These are phyloP conservation scores for Nemania sp. DNA, from an alignment of 2,329 filamentous ascomycete species.

Conservation along the genomic window DNA sequence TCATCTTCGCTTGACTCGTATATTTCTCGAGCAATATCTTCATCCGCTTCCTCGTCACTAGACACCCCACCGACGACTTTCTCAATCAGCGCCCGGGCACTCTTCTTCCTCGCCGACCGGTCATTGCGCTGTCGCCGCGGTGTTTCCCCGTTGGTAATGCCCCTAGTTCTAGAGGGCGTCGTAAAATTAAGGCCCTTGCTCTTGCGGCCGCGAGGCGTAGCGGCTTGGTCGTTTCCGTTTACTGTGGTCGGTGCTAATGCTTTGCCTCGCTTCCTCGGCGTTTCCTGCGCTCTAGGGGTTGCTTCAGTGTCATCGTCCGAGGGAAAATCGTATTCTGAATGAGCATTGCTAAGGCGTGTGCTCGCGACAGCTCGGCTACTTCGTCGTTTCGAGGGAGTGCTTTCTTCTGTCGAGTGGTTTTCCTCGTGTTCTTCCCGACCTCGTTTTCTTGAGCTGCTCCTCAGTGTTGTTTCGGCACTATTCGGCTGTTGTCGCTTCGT, in stretches of 20 bases:
- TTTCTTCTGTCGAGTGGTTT: slow-evolving; percentile 34
- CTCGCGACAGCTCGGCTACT: slow-evolving; percentile 22
- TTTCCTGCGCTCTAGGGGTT: slow-evolving; percentile 31
- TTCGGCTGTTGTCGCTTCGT: slow-evolving; percentile 41
- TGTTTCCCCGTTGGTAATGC: slow-evolving; percentile 58
- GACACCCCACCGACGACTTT: slow-evolving; percentile 72
- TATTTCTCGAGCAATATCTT: slow-evolving; percentile 76
- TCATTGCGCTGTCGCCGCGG: slow-evolving; percentile 78
- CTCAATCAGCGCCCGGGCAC: slow-evolving; percentile 79
- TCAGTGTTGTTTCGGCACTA: slow-evolving; percentile 32
- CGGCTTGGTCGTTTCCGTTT: slow-evolving; percentile 29
- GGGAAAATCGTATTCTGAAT: slow-evolving; percentile 48
- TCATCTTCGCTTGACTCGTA: slow-evolving; percentile 69
- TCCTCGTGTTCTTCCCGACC: slow-evolving; percentile 37
- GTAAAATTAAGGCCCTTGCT: slow-evolving; percentile 34
- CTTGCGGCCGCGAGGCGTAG: slow-evolving; percentile 43
- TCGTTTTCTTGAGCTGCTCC: slow-evolving; percentile 44
- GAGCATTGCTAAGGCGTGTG: slow-evolving; percentile 22
- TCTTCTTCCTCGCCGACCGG: slow-evolving; percentile 88
- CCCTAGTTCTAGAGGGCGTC: slow-evolving; percentile 47
- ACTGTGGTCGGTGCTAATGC: slow-evolving; percentile 21
- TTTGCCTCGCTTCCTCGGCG: slow-evolving; percentile 43
- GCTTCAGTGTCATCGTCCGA: slow-evolving; percentile 43
- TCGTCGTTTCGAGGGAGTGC: slow-evolving; percentile 41
- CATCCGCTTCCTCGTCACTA: slow-evolving; percentile 79